phyloP scores from a whole-genome alignment of 179 eudicot species.

The Drosera spatulata region DNA sequence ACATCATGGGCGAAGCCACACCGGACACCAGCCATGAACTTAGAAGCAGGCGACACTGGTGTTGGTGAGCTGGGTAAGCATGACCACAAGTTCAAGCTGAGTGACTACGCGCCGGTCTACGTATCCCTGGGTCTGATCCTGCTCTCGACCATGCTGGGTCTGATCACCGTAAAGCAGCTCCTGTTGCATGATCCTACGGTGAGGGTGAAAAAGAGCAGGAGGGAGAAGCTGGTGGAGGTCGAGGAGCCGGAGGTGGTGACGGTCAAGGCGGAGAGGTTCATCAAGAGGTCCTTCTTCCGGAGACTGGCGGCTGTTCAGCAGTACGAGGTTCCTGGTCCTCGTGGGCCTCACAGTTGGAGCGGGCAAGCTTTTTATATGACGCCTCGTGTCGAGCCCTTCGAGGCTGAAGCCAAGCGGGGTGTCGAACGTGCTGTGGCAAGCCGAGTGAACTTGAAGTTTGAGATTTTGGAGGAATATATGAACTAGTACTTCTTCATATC shows the following conservation, averaged over 20 bases:
- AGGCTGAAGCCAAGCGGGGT: background rate
- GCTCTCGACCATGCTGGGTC: slow-evolving; percentile 34
- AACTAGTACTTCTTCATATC: too few species aligned
- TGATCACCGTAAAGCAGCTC: slow-evolving; percentile 45
- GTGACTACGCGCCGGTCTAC: slow-evolving; percentile 52
- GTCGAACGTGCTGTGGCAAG: too few species aligned
- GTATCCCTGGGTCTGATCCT: slow-evolving; percentile 54
- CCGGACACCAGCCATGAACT: too few species aligned
- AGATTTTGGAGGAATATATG: too few species aligned
- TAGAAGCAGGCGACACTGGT: too few species aligned
- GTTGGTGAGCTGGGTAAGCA: too few species aligned
- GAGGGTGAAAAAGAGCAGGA: slow-evolving; percentile 38
- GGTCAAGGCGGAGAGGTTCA: slow-evolving; percentile 35
- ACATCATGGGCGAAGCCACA: too few species aligned
- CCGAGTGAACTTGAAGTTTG: too few species aligned
- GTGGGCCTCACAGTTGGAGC: background rate
- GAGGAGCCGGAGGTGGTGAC: slow-evolving; percentile 55
- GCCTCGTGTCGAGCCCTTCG: background rate
- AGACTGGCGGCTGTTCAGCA: slow-evolving; percentile 55
- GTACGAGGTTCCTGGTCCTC: slow-evolving; percentile 3
- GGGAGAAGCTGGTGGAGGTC: slow-evolving; percentile 69
- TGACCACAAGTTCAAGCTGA: slow-evolving; percentile 2
- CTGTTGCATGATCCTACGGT: slow-evolving; percentile 43
- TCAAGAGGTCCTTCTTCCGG: slow-evolving; percentile 58
- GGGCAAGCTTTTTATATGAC: background rate